phyloP scores from a whole-genome alignment of 2,329 filamentous ascomycete species.

The Thelonectria olida region DNA sequence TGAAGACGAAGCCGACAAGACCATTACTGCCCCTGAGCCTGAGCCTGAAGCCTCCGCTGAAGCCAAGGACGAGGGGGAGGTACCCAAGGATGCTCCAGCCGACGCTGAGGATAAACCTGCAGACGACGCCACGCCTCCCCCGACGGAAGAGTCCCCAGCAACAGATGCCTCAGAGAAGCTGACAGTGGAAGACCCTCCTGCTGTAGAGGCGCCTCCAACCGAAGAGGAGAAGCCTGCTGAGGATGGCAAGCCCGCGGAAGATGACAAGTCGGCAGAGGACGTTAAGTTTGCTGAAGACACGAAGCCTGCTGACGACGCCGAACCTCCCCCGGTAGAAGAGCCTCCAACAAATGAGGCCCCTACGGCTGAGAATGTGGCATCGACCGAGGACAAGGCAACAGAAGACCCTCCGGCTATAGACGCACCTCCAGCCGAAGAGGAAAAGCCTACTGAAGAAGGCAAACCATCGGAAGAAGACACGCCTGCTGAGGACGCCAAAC shows the following conservation, averaged over 20 bases:
- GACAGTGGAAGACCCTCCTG: not conserved
- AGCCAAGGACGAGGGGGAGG: slow-evolving; percentile 3
- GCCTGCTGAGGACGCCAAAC: not conserved
- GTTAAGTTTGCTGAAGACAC: not conserved
- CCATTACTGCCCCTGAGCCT: not conserved
- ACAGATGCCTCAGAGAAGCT: too few species aligned
- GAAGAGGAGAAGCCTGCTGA: slow-evolving; percentile 15
- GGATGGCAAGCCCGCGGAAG: slow-evolving; percentile 1
- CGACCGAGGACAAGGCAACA: too few species aligned
- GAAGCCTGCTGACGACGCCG: not conserved
- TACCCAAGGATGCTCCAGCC: not conserved
- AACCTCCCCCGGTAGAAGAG: not conserved
- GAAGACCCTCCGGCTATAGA: too few species aligned
- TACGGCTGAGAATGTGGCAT: too few species aligned
- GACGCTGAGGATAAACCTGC: not conserved
- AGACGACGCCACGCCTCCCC: not conserved
- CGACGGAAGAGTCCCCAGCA: slow-evolving; percentile 3
- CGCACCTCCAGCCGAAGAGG: slow-evolving; percentile 11
- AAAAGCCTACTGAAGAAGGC: not conserved
- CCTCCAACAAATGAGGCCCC: too few species aligned
- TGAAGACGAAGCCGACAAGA: slow-evolving; percentile 14
- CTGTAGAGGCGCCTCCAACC: not conserved
- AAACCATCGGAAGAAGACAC: not conserved
- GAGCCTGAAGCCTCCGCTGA: slow-evolving; percentile 1
- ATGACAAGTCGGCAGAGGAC: not conserved